Evolutionary conservation across 169 alveolate genomes (phyloP).

Genomic region (Perkinsus olseni): DNA sequence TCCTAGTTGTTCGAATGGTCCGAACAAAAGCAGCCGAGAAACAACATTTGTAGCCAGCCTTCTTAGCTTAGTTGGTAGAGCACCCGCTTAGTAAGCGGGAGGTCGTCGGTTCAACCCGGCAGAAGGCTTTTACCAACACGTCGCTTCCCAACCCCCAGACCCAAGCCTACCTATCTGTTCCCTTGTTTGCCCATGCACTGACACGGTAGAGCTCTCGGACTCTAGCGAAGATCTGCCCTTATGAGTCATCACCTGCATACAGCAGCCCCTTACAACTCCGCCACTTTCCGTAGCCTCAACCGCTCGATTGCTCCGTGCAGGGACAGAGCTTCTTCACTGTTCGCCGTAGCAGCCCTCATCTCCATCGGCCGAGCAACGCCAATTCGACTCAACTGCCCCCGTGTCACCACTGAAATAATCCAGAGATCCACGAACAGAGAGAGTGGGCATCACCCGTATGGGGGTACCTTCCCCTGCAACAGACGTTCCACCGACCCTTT

Average conservation of each 20-base stretch:
- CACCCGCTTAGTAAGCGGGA: slow-evolving; percentile 5
- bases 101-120: slow-evolving; percentile 5
- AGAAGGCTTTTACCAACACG: background rate
- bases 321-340: background rate
- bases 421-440: background rate
- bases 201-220: background rate
- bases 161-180: background rate
- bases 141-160: background rate
- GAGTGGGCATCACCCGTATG: background rate
- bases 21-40: no score
- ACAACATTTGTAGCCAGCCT: no score
- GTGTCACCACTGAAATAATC: background rate
- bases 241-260: background rate
- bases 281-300: background rate
- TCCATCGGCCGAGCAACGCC: background rate
- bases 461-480: background rate
- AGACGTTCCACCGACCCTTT: background rate
- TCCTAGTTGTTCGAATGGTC: no score
- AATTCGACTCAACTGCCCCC: background rate
- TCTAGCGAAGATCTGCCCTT: background rate
- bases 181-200: background rate
- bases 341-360: background rate
- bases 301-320: background rate
- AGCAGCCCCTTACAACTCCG: background rate
- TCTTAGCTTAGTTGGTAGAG: slow-evolving; percentile 2